Evolutionary conservation across 305 asterid genomes (phyloP), one percentile per base, ranked within the genome.

Genomic region (Rubia occidens): DNA sequence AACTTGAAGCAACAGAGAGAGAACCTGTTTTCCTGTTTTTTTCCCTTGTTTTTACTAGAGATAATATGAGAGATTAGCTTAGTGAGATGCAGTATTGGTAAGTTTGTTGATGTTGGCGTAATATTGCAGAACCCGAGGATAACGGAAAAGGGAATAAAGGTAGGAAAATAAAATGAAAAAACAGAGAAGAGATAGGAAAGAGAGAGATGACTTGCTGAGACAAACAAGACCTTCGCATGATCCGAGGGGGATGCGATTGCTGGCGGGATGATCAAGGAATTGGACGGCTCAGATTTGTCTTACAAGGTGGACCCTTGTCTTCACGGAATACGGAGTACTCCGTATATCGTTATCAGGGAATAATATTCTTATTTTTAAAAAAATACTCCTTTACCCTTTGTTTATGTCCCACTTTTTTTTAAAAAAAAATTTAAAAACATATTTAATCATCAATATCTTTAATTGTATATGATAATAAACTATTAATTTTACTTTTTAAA

Each of bases 251-350:
- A 54, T 51, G 62, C 32, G 1, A 29, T 29, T 29, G 32, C 53
- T 74, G 75, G 77, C 69, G 78, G 67, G 69, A 69, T 63, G 69
- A 67, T 68, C 75, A 45, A 68, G 11, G 44, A 14, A 0, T 64
- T 69, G 14, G 66, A 79, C 82, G 85, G 85, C 32, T 60, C 6
- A 29, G 80, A 79, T 79, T 76, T 67, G 77, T 71, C 69, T 66
- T 40, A 55, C 29, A 55, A 40, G 59, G 58, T 3, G 75, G 77
- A 42, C 72, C 75, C 67, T 51, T 66, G 59, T 43, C n/a, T 60
- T 43, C 66, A 51, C 56, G 56, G 21, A 51, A 51, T 29, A 29
- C 32, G n/a, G n/a, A n/a, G n/a, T n/a, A n/a, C n/a, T n/a, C n/a
- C n/a, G n/a, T 51, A 51, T 51, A 51, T 51, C 6, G 56, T 51